Evolutionary conservation across 2,329 filamentous ascomycete genomes (phyloP), one percentile per base, ranked within the genome.

Genomic region (Gnomoniopsis sp.): DNA sequence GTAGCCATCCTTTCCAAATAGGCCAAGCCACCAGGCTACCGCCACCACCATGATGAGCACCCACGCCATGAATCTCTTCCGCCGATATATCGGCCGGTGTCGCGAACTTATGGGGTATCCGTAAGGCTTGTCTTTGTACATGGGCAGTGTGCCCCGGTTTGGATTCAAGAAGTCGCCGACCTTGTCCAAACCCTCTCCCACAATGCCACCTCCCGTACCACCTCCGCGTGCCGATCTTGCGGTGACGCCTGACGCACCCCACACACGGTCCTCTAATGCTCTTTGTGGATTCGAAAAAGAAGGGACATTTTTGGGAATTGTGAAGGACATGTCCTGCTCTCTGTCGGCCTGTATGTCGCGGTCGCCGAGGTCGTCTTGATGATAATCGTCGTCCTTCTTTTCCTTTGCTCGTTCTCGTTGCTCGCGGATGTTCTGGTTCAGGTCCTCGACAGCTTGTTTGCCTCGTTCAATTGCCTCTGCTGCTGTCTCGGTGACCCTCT

Each of bases 71-170:
- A 84, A 73, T 60, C 88, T 79, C 76, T 88, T 90, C 67, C 83
- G 82, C 71, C 82, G 83, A 76, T 85, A 87, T 65, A 84, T 74
- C 36, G 84, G 79, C 53, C 79, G 79, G 62, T 80, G 78, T 66
- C 84, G 83, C 65, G 83, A 79, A 61, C 84, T 84, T 36, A 80
- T 76, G 47, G 83, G 79, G 67, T 90, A 88, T 53, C 81, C 82
- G 70, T 90, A 95, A n/a, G 95, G 95, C 73, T 99, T 99, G 76
- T 99, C 95, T 76, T 99, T 99, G 79, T 99, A 99, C 89, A 98
- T 93, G 49, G 95, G 95, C 63, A 99, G 77, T 59, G 85, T 79
- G 61, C 72, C 76, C 68, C 62, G 36, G 61, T 72, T 73, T 23
- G 75, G 83, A 41, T 87, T 84, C 62, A 93, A 87, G 61, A 92